phyloP scores from a whole-genome alignment of 2,329 filamentous ascomycete species.

The Xylariaceae sp. region DNA sequence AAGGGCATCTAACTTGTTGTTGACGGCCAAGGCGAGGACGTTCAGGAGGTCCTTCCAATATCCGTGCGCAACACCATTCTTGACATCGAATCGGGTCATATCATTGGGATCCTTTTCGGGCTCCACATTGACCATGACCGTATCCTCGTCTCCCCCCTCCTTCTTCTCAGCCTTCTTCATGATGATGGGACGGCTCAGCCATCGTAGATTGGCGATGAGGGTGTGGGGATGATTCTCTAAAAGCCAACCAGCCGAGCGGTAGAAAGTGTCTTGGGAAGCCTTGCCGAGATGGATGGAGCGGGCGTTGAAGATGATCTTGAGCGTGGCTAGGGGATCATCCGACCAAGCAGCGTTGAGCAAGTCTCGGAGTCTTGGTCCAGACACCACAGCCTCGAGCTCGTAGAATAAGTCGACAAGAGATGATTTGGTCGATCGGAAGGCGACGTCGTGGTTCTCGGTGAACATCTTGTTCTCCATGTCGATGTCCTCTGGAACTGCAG shows the following conservation, averaged over 20 bases:
- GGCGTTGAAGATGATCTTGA: conserved; percentile 60
- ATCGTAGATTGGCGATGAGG: conserved; percentile 50
- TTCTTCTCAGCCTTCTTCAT: conserved; percentile 48
- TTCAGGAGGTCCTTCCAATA: conserved; percentile 64
- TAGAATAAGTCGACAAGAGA: conserved; percentile 53
- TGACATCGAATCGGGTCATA: conserved; percentile 38
- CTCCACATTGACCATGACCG: conserved; percentile 35
- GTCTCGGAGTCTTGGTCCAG: conserved; percentile 35
- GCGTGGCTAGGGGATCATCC: conserved; percentile 44
- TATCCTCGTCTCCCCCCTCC: conserved; percentile 29
- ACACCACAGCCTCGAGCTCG: conserved; percentile 44
- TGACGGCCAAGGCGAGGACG: conserved; percentile 50
- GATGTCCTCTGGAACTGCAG: background rate
- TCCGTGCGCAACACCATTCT: conserved; percentile 52
- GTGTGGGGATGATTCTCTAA: conserved; percentile 53
- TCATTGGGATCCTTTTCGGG: conserved; percentile 36
- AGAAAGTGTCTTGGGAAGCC: conserved; percentile 45
- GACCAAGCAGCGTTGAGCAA: conserved; percentile 50
- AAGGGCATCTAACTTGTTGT: conserved; percentile 43
- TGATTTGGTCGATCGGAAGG: conserved; percentile 44
- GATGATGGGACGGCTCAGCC: conserved; percentile 55
- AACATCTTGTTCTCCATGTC: conserved; percentile 43
- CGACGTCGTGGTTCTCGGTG: conserved; percentile 52
- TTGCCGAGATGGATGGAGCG: conserved; percentile 62
- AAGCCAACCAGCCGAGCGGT: conserved; percentile 56